phyloP scores from a whole-genome alignment of 768 basidiomycete genomes.

The Leccinum rimulosum region DNA sequence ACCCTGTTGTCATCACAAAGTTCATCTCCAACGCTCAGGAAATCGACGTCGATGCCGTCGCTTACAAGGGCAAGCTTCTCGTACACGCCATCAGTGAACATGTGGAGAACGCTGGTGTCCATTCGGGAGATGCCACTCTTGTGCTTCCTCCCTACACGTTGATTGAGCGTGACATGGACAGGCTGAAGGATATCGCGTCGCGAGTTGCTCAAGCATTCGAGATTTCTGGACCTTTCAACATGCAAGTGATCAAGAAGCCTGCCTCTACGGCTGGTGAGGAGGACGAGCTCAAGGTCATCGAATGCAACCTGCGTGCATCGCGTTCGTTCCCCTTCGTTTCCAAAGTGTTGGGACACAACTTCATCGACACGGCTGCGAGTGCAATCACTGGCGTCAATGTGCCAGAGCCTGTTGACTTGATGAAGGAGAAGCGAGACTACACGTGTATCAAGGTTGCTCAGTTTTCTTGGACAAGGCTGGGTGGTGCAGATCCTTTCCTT shows the following conservation, averaged over 20 bases:
- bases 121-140: conserved; percentile 97
- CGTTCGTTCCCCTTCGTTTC: conserved; percentile 99
- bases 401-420: conserved; percentile 87
- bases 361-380: conserved; percentile 89
- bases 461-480: conserved; percentile 96
- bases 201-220: conserved; percentile 95
- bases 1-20: conserved; percentile 98
- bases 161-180: conserved; percentile 67
- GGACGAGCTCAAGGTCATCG: conserved; percentile 90
- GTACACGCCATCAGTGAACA: conserved; percentile 98
- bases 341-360: conserved; percentile 96
- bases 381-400: conserved; percentile 86
- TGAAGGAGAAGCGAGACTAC: conserved; percentile 87
- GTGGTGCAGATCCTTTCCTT: conserved; percentile 94
- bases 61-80: conserved; percentile 86
- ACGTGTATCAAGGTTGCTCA: conserved; percentile 96
- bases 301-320: conserved; percentile 97
- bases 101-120: conserved; percentile 97
- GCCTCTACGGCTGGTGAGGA: conserved; percentile 49
- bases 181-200: conserved; percentile 89
- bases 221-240: conserved; percentile 98
- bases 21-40: conserved; percentile 98
- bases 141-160: conserved; percentile 94
- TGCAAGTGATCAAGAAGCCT: conserved; percentile 94
- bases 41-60: conserved; percentile 97